Evolutionary conservation across 169 alveolate genomes (phyloP), one percentile per base, ranked within the genome.

Genomic region (Nephromyces sp.): DNA sequence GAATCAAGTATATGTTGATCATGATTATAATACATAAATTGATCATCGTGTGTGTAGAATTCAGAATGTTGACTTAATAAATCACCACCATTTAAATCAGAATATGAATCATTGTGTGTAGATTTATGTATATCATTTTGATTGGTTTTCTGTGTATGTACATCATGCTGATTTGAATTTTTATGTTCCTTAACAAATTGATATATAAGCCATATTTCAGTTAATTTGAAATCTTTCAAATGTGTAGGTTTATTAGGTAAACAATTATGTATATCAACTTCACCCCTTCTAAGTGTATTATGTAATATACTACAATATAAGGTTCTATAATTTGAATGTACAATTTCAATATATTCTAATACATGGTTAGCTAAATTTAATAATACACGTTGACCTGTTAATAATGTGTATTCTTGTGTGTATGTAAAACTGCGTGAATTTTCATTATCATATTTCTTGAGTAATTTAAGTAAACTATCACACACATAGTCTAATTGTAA

Each of bases 361-460:
- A 31, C 32, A 52, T 76, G 82, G 8, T 22, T 22, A 29, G 68
- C 82, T 24, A 76, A 66, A 25, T 61, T 57, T 24, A 76, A 34
- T 34, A 76, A 57, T n/a, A 76, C 77, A n/a, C 73, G 72, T 61
- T 76, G 82, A 2, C 71, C 70, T 24, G 66, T 64, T 66, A 76
- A 73, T 66, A 76, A 0, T 53, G 75, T 74, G n/a, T n/a, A 31
- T 57, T 35, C 81, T 1, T 52, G 6, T n/a, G 32, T 21, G 43
- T 52, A 75, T 34, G 64, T 27, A 29, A 52, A 52, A 8, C 51
- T 24, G 30, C 74, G 74, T n/a, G 73, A 57, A 35, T 32, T 43
- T 32, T 75, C 81, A 29, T 65, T 21, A 5, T 74, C 75, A 15
- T 33, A 2, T 30, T 15, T 0, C 1, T 32, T 5, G 67, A 74